phyloP scores from a whole-genome alignment of 768 basidiomycete genomes.

The Phanerochaete sordida region DNA sequence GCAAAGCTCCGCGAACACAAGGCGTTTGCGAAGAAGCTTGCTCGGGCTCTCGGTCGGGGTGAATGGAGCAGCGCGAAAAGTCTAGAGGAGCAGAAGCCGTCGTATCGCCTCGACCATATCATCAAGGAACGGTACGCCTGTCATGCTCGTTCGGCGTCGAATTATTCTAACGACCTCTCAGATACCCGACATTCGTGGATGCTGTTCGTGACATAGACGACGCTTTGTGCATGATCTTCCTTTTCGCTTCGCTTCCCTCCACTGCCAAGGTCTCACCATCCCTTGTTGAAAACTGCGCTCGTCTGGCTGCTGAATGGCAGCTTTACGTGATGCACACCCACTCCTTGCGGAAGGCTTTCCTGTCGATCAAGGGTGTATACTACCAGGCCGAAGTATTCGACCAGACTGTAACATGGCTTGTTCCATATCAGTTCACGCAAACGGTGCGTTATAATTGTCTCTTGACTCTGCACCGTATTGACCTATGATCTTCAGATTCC shows the following conservation, averaged over 20 bases:
- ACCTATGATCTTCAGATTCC: slow-evolving; percentile 59
- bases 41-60: slow-evolving; percentile 85
- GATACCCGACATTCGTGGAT: slow-evolving; percentile 96
- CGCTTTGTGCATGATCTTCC: slow-evolving; percentile 89
- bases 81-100: slow-evolving; percentile 88
- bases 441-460: slow-evolving; percentile 46
- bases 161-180: slow-evolving; percentile 27
- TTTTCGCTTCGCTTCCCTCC: slow-evolving; percentile 92
- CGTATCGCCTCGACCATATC: slow-evolving; percentile 91
- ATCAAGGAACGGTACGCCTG: slow-evolving; percentile 95
- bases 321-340: slow-evolving; percentile 88
- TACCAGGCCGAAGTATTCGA: slow-evolving; percentile 96
- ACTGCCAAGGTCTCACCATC: slow-evolving; percentile 75
- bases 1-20: slow-evolving; percentile 96
- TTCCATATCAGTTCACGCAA: slow-evolving; percentile 97
- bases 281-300: slow-evolving; percentile 85
- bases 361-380: slow-evolving; percentile 97
- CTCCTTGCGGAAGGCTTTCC: slow-evolving; percentile 84
- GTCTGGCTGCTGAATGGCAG: slow-evolving; percentile 94
- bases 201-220: slow-evolving; percentile 97
- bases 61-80: slow-evolving; percentile 97
- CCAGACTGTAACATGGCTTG: slow-evolving; percentile 91
- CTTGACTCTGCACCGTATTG: background rate
- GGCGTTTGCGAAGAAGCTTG: slow-evolving; percentile 95
- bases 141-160: slow-evolving; percentile 7